Conservation (phyloP, 2,329 filamentous ascomycete genomes). For the Claviceps sp. region DNA sequence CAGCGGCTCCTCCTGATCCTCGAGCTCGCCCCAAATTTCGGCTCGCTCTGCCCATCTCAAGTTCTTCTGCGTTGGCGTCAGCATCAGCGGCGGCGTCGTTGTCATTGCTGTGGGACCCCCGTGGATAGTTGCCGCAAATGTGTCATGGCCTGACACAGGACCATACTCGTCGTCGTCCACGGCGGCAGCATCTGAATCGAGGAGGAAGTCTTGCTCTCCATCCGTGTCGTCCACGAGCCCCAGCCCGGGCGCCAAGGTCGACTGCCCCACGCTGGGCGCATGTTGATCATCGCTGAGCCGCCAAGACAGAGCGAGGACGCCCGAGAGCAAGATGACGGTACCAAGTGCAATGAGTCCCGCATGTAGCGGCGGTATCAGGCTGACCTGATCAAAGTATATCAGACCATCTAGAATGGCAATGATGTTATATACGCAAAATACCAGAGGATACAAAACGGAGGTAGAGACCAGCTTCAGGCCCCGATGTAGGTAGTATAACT, state of each 20-base stretch:
- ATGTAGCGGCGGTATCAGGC: slow-evolving; percentile 60
- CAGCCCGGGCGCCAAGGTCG: slow-evolving; percentile 67
- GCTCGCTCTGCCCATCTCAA: slow-evolving; percentile 52
- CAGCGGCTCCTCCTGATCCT: slow-evolving; percentile 49
- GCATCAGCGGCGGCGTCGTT: slow-evolving; percentile 18
- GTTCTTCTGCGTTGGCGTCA: slow-evolving; percentile 29
- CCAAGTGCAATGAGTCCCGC: slow-evolving; percentile 76
- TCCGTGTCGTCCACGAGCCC: slow-evolving; percentile 62
- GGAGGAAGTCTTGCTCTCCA: slow-evolving; percentile 43
- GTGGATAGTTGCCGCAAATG: slow-evolving; percentile 26
- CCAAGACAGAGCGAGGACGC: slow-evolving; percentile 88
- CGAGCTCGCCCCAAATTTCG: slow-evolving; percentile 80
- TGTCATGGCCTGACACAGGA: slow-evolving; percentile 29
- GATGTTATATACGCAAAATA: slow-evolving; percentile 99
- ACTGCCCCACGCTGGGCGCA: slow-evolving; percentile 46
- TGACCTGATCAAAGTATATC: slow-evolving; percentile 89
- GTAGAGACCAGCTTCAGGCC: slow-evolving; percentile 92
- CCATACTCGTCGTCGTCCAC: slow-evolving; percentile 32
- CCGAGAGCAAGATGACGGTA: slow-evolving; percentile 70
- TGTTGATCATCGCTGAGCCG: slow-evolving; percentile 68
- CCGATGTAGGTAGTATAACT: slow-evolving; percentile 89
- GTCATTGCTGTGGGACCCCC: slow-evolving; percentile 13
- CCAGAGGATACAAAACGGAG: slow-evolving; percentile 87
- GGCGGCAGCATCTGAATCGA: slow-evolving; percentile 31
- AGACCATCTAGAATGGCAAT: slow-evolving; percentile 93